phyloP scores from a whole-genome alignment of 2,329 filamentous ascomycete genomes.

The Elsinoe perseae region DNA sequence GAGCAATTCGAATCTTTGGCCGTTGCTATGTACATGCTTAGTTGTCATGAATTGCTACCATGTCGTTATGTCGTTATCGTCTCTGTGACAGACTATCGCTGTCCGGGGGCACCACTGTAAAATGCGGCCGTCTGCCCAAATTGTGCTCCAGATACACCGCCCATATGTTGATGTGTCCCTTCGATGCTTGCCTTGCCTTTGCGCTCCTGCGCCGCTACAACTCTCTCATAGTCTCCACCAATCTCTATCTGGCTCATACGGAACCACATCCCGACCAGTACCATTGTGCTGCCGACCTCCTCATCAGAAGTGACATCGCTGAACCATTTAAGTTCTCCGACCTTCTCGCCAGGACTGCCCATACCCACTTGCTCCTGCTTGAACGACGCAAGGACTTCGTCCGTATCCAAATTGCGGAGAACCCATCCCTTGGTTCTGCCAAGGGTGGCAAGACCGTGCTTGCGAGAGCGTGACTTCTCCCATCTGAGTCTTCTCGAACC shows the following conservation, averaged over 20 bases:
- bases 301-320: slow-evolving; percentile 6
- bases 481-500: slow-evolving; percentile 1
- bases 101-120: background rate
- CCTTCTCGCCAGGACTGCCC: background rate
- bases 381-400: slow-evolving; percentile 2
- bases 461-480: slow-evolving; percentile 9
- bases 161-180: background rate
- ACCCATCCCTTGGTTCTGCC: slow-evolving; percentile 10
- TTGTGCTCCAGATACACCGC: background rate
- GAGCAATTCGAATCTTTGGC: background rate
- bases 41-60: background rate
- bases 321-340: background rate
- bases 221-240: slow-evolving; percentile 6
- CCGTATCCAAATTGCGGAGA: slow-evolving; percentile 6
- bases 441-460: background rate
- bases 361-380: slow-evolving; percentile 3
- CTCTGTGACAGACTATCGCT: background rate
- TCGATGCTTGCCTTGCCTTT: background rate
- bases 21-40: background rate
- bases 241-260: slow-evolving; percentile 10
- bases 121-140: background rate
- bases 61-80: background rate
- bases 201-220: background rate
- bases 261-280: slow-evolving; percentile 12
- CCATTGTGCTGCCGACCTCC: slow-evolving; percentile 4